phyloP scores from a whole-genome alignment of 2,329 filamentous ascomycete species.

The Pleoardoris graminearum region DNA sequence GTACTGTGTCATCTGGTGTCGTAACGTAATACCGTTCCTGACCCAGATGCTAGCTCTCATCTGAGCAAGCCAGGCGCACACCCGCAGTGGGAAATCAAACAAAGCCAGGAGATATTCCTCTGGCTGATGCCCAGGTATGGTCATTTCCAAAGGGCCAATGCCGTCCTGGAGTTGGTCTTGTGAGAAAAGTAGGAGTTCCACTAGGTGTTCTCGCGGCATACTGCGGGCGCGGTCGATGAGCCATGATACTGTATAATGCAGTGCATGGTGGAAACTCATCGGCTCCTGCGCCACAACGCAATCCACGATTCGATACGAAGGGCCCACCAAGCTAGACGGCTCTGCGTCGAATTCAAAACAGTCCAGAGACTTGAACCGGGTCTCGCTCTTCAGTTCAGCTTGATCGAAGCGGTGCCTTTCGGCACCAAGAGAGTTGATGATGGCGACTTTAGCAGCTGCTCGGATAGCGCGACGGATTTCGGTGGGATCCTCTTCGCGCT shows the following conservation, averaged over 20 bases:
- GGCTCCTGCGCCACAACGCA: constrained; percentile 87
- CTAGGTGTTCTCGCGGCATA: constrained; percentile 69
- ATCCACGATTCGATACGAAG: constrained; percentile 67
- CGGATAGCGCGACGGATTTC: constrained; percentile 73
- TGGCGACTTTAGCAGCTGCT: constrained; percentile 78
- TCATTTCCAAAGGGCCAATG: constrained; percentile 62
- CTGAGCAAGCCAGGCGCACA: constrained; percentile 95
- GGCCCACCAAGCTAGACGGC: constrained; percentile 30
- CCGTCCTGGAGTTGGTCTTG: constrained; percentile 69
- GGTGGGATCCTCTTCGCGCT: constrained; percentile 64
- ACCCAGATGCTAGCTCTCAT: constrained; percentile 99
- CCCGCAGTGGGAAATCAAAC: constrained; percentile 90
- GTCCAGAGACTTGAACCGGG: constrained; percentile 75
- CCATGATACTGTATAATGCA: constrained; percentile 97
- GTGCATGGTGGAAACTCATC: constrained; percentile 95
- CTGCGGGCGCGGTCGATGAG: constrained; percentile 84
- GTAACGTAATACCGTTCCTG: constrained; percentile 90
- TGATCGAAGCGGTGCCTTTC: constrained; percentile 84
- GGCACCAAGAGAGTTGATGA: constrained; percentile 85
- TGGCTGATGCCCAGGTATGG: constrained; percentile 60
- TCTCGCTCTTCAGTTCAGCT: constrained; percentile 83
- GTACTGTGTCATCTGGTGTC: constrained; percentile 94
- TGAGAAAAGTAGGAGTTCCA: constrained; percentile 71
- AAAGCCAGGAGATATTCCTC: constrained; percentile 84
- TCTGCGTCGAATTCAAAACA: constrained; percentile 77